A percentile compares a stretch with the other conserved stretches of the same genome.
These are phyloP conservation scores for Polychaeton citri DNA, from an alignment of 2,329 filamentous ascomycete genomes.

Conservation along the genomic window DNA sequence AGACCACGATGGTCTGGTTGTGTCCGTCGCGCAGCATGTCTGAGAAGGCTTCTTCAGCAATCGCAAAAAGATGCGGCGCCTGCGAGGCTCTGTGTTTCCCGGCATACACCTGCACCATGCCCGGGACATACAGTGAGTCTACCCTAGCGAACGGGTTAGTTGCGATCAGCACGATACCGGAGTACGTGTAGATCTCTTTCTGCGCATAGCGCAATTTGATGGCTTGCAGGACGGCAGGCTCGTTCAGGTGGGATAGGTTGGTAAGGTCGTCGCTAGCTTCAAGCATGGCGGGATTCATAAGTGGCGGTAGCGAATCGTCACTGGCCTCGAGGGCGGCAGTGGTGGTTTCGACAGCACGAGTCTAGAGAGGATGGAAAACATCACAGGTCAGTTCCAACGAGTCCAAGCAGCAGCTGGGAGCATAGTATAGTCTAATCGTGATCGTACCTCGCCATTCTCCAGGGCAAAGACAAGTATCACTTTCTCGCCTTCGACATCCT, in stretches of 20 bases:
- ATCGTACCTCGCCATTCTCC: slow-evolving; percentile 76
- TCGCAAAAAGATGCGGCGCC: slow-evolving; percentile 94
- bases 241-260: slow-evolving; percentile 93
- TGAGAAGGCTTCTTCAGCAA: slow-evolving; percentile 95
- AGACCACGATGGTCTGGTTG: slow-evolving; percentile 99
- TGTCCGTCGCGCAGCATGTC: slow-evolving; percentile 94
- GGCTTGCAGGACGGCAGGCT: slow-evolving; percentile 93
- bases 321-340: slow-evolving; percentile 51
- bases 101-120: slow-evolving; percentile 99
- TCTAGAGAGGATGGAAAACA: slow-evolving; percentile 35
- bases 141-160: slow-evolving; percentile 96
- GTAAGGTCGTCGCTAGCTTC: slow-evolving; percentile 98
- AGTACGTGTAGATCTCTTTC: slow-evolving; percentile 99
- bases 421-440: no score
- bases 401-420: not conserved
- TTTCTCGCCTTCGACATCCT: slow-evolving; percentile 71
- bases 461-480: slow-evolving; percentile 77
- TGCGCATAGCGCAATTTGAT: slow-evolving; percentile 94
- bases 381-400: not conserved
- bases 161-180: slow-evolving; percentile 94
- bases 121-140: slow-evolving; percentile 94
- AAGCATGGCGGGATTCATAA: slow-evolving; percentile 97
- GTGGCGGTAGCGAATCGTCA: slow-evolving; percentile 67
- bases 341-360: slow-evolving; percentile 66
- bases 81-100: slow-evolving; percentile 94